Percentiles rank a stretch among this genome's conserved stretches.
Evolutionary conservation across 495 filamentous ascomycete species (phyloP).

Genomic region (Podospora tetraspora): DNA sequence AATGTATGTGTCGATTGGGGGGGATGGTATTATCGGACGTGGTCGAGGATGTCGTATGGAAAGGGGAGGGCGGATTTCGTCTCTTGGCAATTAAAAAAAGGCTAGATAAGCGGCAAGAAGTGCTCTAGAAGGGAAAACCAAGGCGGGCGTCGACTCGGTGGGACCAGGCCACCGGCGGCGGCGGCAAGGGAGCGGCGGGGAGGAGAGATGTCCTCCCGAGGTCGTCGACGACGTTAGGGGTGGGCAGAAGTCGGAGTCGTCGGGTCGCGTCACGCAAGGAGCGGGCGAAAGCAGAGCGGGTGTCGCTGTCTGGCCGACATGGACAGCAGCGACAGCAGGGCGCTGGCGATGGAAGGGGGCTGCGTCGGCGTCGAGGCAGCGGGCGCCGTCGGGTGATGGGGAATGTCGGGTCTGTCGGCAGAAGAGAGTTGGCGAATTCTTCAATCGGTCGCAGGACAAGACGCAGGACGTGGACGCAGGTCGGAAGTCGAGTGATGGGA

Average conservation of each 20-base stretch:
- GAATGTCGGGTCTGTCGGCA: not conserved
- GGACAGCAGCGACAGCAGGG: not conserved
- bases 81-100: slow-evolving; percentile 14
- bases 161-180: slow-evolving; percentile 11
- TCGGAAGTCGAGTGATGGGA: not conserved
- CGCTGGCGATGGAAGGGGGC: not conserved
- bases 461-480: not conserved
- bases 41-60: slow-evolving; percentile 6
- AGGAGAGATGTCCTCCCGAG: slow-evolving; percentile 16
- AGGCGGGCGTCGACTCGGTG: slow-evolving; percentile 1
- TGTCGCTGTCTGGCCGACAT: not conserved
- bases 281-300: not conserved
- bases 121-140: slow-evolving; percentile 7
- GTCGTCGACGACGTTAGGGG: not conserved
- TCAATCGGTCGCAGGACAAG: not conserved
- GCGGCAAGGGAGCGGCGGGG: slow-evolving; percentile 24
- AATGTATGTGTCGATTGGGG: slow-evolving; percentile 10
- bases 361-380: not conserved
- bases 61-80: slow-evolving; percentile 3
- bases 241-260: not conserved
- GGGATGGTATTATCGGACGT: not conserved
- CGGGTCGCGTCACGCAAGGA: not conserved
- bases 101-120: not conserved
- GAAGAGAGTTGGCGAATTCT: not conserved
- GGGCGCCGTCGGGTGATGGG: not conserved